These are phyloP conservation scores for Combretum micranthum DNA, from an alignment of 345 rosid species.

Conservation along the genomic window DNA sequence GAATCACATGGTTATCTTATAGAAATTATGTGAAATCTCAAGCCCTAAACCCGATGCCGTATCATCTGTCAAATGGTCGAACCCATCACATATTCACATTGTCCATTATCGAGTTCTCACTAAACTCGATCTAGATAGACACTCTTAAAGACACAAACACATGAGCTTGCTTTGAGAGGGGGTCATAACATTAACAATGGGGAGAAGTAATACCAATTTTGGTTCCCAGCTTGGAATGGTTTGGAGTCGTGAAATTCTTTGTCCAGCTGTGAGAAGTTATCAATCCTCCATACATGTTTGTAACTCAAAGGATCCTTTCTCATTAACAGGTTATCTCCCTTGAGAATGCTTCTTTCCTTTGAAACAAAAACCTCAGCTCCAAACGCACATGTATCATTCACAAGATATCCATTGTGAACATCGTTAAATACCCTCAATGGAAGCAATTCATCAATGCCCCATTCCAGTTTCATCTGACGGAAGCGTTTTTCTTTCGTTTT, in stretches of 20 bases:
- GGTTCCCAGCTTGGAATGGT: slow-evolving; percentile 19
- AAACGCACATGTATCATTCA: slow-evolving; percentile 28
- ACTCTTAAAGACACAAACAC: too few species aligned
- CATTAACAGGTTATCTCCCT: slow-evolving; percentile 27
- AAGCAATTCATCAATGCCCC: slow-evolving; percentile 38
- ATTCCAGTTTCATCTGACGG: slow-evolving; percentile 22
- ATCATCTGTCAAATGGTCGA: too few species aligned
- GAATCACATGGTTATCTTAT: too few species aligned
- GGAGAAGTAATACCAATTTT: slow-evolving; percentile 24
- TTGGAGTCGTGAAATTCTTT: slow-evolving; percentile 12
- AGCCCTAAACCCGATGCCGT: too few species aligned
- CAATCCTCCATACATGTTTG: slow-evolving; percentile 29
- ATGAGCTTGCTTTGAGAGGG: too few species aligned
- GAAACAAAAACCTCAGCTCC: slow-evolving; percentile 38
- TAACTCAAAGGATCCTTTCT: slow-evolving; percentile 5
- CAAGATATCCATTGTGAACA: slow-evolving; percentile 26
- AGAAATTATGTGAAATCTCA: too few species aligned
- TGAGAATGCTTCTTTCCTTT: slow-evolving; percentile 26
- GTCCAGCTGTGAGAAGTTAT: slow-evolving; percentile 19
- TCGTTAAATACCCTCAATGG: slow-evolving; percentile 14
- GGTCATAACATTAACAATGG: neutral
- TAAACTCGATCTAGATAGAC: too few species aligned
- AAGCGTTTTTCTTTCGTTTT: slow-evolving; percentile 26
- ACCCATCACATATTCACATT: too few species aligned
- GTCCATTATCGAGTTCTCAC: too few species aligned